These are phyloP conservation scores for Trichosanthes cucumerina DNA, from an alignment of 306 rosid genomes.

Conservation along the genomic window DNA sequence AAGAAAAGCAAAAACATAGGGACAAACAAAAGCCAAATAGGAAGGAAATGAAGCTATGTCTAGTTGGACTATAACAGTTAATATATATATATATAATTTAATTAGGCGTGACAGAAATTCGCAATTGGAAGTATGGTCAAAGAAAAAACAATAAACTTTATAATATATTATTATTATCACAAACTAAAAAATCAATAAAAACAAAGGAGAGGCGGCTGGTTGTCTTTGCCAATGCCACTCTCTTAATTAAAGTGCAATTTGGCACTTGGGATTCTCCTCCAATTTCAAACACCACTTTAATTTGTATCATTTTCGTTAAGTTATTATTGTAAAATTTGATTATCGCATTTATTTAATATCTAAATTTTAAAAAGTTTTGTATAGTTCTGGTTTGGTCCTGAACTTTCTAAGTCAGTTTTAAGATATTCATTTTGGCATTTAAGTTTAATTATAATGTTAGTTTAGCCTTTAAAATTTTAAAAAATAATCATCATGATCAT, in stretches of 20 bases:
- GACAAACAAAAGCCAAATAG: not conserved
- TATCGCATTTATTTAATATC: not conserved
- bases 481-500: too few species aligned
- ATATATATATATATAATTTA: not conserved
- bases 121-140: not conserved
- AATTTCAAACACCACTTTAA: too few species aligned
- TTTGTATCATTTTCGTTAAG: too few species aligned
- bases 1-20: not conserved
- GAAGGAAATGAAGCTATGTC: not conserved
- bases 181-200: not conserved
- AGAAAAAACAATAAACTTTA: not conserved
- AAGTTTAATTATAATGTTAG: too few species aligned
- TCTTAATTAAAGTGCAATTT: not conserved
- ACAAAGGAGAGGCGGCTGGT: not conserved
- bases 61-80: not conserved
- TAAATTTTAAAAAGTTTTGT: too few species aligned
- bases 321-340: not conserved
- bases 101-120: not conserved
- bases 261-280: not conserved
- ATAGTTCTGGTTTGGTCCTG: too few species aligned
- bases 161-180: not conserved
- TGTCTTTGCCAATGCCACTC: not conserved
- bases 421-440: too few species aligned
- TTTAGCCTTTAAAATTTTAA: too few species aligned
- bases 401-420: too few species aligned